These are phyloP conservation scores for Coffea canephora DNA, from an alignment of 257 asterid species.

Conservation along the genomic window DNA sequence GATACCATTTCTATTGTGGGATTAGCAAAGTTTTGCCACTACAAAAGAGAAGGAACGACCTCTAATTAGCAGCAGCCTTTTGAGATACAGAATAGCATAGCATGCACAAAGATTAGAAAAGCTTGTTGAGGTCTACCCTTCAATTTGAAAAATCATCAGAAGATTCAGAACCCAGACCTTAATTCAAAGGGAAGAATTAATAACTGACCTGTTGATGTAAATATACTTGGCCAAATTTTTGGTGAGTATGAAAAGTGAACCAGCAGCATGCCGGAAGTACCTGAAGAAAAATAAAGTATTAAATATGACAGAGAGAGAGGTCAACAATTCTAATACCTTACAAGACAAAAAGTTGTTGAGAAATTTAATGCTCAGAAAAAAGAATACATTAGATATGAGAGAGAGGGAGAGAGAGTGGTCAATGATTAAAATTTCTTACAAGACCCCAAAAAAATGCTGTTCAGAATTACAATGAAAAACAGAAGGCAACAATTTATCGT, in stretches of 20 bases:
- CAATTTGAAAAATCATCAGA: neutral
- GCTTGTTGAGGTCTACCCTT: neutral
- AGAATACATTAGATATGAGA: no score
- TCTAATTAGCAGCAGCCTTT: neutral
- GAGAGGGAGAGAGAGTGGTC: neutral
- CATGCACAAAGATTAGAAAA: neutral
- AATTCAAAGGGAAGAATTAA: neutral
- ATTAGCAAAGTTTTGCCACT: neutral
- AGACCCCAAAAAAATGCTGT: neutral
- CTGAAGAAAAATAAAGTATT: slow-evolving; percentile 37
- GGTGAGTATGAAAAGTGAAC: slow-evolving; percentile 58
- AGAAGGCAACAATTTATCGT: neutral
- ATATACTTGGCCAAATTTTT: slow-evolving; percentile 75
- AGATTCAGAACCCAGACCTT: neutral
- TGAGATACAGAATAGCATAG: neutral
- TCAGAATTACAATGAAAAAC: neutral
- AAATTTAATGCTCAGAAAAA: no score
- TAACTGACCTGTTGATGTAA: slow-evolving; percentile 73
- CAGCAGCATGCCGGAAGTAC: slow-evolving; percentile 92
- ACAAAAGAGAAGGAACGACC: neutral
- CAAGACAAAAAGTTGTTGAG: no score
- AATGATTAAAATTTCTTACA: neutral
- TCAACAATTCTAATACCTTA: neutral
- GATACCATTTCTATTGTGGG: neutral
- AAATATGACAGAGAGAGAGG: neutral